Percentiles rank a stretch among this genome's conserved stretches.
These are phyloP conservation scores for Chrysanthemum makinoi DNA, from an alignment of 129 eudicot genomes.

Conservation along the genomic window DNA sequence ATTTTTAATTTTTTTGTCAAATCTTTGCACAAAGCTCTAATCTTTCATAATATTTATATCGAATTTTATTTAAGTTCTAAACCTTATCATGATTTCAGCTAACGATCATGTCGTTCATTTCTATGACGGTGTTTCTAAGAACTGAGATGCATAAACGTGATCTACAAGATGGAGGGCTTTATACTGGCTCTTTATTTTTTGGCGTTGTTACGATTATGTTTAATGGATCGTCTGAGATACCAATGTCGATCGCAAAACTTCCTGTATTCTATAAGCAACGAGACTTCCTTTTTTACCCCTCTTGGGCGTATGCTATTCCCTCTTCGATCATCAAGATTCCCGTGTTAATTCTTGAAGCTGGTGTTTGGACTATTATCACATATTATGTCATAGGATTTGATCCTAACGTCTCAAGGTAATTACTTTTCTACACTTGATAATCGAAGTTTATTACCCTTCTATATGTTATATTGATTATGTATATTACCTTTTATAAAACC, in stretches of 20 bases:
- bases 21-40: too few relatives aligned
- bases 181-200: conserved; percentile 49
- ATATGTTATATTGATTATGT: not conserved
- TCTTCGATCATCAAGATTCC: conserved; percentile 72
- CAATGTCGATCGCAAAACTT: conserved; percentile 70
- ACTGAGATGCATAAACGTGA: conserved; percentile 48
- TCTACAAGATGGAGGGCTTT: conserved; percentile 46
- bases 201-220: conserved; percentile 39
- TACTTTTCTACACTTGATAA: too few relatives aligned
- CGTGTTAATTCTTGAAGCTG: conserved; percentile 50
- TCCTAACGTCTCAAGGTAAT: conserved; percentile 68
- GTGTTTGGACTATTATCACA: conserved; percentile 50
- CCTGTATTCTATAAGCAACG: conserved; percentile 88
- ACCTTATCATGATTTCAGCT: conserved; percentile 37
- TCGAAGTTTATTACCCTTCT: too few relatives aligned
- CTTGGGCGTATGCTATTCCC: conserved; percentile 78
- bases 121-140: conserved; percentile 63
- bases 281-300: conserved; percentile 69
- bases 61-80: not conserved
- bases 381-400: conserved; percentile 78
- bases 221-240: conserved; percentile 66
- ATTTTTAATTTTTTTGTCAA: too few relatives aligned
- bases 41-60: not conserved
- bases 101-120: conserved; percentile 37
- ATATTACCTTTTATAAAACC: too few relatives aligned